Conservation (phyloP, 306 rosid species). For the Begonia loranthoides region DNA sequence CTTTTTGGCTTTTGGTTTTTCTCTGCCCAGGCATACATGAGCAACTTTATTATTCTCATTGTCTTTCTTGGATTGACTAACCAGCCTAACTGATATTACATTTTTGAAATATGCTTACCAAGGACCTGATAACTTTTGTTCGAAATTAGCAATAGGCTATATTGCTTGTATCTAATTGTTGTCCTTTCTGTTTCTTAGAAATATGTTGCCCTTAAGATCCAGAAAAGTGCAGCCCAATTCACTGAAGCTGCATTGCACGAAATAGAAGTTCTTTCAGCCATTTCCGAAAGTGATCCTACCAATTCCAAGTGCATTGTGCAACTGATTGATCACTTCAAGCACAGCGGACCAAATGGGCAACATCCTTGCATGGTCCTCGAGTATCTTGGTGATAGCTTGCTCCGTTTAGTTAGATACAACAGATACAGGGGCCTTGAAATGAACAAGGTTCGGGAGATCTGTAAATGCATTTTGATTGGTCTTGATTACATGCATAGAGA, state of each 20-base stretch:
- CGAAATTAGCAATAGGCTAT: too few species aligned
- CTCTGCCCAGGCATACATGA: too few species aligned
- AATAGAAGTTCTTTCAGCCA: slow-evolving; percentile 60
- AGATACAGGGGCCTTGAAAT: slow-evolving; percentile 61
- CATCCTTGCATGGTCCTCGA: slow-evolving; percentile 97
- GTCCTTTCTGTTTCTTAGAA: slow-evolving; percentile 29
- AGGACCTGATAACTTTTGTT: too few species aligned
- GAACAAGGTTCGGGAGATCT: slow-evolving; percentile 73
- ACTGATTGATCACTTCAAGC: slow-evolving; percentile 85
- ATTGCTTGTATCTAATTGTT: slow-evolving; percentile 1
- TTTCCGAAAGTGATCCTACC: slow-evolving; percentile 51
- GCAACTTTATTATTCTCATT: too few species aligned
- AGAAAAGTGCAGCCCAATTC: slow-evolving; percentile 91
- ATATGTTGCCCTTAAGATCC: slow-evolving; percentile 93
- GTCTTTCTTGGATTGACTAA: too few species aligned
- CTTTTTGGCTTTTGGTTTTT: too few species aligned
- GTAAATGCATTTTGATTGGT: slow-evolving; percentile 64
- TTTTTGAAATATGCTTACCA: too few species aligned
- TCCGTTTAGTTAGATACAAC: slow-evolving; percentile 66
- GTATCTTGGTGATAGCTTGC: slow-evolving; percentile 92
- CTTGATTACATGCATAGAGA: slow-evolving; percentile 90
- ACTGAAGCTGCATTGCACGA: slow-evolving; percentile 92
- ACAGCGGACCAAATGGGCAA: slow-evolving; percentile 89
- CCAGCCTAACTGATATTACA: too few species aligned
- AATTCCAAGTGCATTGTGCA: slow-evolving; percentile 69